Percentiles rank a stretch among this genome's conserved stretches.
phyloP scores from a whole-genome alignment of 2,329 filamentous ascomycete species.

The Aspergillus candidus region DNA sequence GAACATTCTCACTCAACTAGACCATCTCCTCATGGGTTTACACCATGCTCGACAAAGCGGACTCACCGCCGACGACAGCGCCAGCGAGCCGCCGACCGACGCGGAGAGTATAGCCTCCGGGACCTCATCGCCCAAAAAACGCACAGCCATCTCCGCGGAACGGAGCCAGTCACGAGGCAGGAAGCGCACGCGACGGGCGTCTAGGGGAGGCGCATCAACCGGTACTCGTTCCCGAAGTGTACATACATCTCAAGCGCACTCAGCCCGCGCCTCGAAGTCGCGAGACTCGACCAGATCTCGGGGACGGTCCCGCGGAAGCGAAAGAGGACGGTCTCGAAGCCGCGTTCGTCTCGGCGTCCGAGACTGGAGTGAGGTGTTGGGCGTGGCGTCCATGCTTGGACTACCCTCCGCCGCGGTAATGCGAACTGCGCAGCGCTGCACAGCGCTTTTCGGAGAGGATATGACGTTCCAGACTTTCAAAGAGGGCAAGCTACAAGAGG shows the following conservation, averaged over 20 bases:
- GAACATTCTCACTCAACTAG: conserved; percentile 64
- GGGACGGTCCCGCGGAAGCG: conserved; percentile 12
- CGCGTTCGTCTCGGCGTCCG: conserved; percentile 40
- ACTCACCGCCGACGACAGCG: conserved; percentile 17
- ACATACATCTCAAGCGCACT: conserved; percentile 5
- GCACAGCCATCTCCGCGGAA: background rate
- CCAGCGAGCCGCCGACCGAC: conserved; percentile 25
- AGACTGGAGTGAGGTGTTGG: conserved; percentile 82
- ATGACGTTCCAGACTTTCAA: conserved; percentile 59
- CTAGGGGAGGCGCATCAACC: conserved; percentile 3
- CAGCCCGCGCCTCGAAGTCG: conserved; percentile 4
- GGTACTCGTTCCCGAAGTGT: conserved; percentile 6
- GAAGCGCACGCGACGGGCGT: conserved; percentile 17
- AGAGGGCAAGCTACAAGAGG: conserved; percentile 28
- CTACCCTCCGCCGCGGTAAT: conserved; percentile 61
- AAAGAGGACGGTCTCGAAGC: conserved; percentile 6
- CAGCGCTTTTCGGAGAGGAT: conserved; percentile 64
- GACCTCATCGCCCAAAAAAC: conserved; percentile 14
- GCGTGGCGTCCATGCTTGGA: conserved; percentile 67
- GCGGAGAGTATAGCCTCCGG: conserved; percentile 20
- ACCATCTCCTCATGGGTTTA: conserved; percentile 63
- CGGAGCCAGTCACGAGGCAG: conserved; percentile 19
- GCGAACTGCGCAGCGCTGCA: conserved; percentile 67
- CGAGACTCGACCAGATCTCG: conserved; percentile 9
- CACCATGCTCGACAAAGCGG: conserved; percentile 60